phyloP scores from a whole-genome alignment of 2,329 filamentous ascomycete genomes.

The Clonostachys rosea region DNA sequence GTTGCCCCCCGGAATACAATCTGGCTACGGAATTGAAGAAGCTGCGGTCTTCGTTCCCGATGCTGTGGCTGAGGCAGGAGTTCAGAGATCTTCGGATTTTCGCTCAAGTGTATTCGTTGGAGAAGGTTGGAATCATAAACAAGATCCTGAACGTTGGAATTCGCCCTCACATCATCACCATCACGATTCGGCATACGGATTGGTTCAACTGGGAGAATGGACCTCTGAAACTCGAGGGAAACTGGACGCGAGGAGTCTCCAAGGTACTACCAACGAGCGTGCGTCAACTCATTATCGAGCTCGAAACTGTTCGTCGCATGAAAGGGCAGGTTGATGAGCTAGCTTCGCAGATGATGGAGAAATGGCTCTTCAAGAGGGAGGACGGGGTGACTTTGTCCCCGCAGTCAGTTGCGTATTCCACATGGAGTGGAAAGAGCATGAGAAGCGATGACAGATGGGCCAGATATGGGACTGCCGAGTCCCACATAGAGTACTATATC shows the following conservation, averaged over 20 bases:
- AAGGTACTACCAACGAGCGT: slow-evolving; percentile 21
- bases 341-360: slow-evolving; percentile 22
- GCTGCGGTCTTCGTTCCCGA: too few relatives aligned
- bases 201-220: slow-evolving; percentile 40
- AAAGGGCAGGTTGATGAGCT: slow-evolving; percentile 37
- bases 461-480: too few relatives aligned
- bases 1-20: slow-evolving; percentile 20
- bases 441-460: too few relatives aligned
- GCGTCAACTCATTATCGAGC: slow-evolving; percentile 33
- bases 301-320: slow-evolving; percentile 42
- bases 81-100: slow-evolving; percentile 31
- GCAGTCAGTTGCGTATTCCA: too few relatives aligned
- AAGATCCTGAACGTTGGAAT: slow-evolving; percentile 20
- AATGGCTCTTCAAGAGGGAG: slow-evolving; percentile 20
- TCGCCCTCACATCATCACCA: slow-evolving; percentile 25
- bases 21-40: too few relatives aligned
- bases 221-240: slow-evolving; percentile 23
- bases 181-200: slow-evolving; percentile 44
- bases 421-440: too few relatives aligned
- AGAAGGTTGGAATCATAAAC: slow-evolving; percentile 14
- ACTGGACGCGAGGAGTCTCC: slow-evolving; percentile 23
- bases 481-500: too few relatives aligned
- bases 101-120: slow-evolving; percentile 32
- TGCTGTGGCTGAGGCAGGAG: too few relatives aligned
- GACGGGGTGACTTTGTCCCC: too few relatives aligned